These are phyloP conservation scores for Macadamia tetraphylla DNA, from an alignment of 164 flowering plant species.

Conservation along the genomic window DNA sequence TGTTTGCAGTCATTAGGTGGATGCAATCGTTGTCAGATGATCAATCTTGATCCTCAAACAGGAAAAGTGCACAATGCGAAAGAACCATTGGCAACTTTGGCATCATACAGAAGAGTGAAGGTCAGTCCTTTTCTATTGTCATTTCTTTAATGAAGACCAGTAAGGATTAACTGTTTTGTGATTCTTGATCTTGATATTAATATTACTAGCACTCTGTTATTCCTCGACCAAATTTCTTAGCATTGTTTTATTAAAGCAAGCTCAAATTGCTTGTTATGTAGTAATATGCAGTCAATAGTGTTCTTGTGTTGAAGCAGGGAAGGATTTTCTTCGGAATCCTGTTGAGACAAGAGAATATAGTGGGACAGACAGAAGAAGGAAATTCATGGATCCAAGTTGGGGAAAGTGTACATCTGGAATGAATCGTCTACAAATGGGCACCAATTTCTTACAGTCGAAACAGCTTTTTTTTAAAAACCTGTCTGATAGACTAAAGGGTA, in stretches of 20 bases:
- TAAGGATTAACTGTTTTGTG: neutral
- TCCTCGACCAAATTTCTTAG: too few species aligned
- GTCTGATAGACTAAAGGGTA: too few species aligned
- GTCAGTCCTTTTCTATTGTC: constrained; percentile 23
- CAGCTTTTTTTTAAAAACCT: too few species aligned
- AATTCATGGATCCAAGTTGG: constrained; percentile 54
- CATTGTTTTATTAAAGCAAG: neutral
- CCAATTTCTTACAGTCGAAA: neutral
- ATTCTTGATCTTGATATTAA: neutral
- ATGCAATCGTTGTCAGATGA: constrained; percentile 94
- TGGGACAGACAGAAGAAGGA: neutral
- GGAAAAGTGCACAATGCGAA: constrained; percentile 44
- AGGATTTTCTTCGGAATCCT: constrained; percentile 76
- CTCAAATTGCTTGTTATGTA: neutral
- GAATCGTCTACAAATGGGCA: neutral
- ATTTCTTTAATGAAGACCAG: too few species aligned
- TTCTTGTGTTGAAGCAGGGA: constrained; percentile 39
- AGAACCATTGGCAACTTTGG: constrained; percentile 89
- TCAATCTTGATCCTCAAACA: constrained; percentile 39
- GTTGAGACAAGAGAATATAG: constrained; percentile 32
- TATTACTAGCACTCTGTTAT: neutral
- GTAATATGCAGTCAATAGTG: neutral
- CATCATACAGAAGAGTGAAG: constrained; percentile 77
- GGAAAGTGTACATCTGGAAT: constrained; percentile 31
- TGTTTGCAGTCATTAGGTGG: constrained; percentile 80